A percentile compares a stretch with the other conserved stretches of the same genome.
These are phyloP conservation scores for Thalassiosira profunda DNA, from an alignment of 108 stramenopile species.

Conservation along the genomic window DNA sequence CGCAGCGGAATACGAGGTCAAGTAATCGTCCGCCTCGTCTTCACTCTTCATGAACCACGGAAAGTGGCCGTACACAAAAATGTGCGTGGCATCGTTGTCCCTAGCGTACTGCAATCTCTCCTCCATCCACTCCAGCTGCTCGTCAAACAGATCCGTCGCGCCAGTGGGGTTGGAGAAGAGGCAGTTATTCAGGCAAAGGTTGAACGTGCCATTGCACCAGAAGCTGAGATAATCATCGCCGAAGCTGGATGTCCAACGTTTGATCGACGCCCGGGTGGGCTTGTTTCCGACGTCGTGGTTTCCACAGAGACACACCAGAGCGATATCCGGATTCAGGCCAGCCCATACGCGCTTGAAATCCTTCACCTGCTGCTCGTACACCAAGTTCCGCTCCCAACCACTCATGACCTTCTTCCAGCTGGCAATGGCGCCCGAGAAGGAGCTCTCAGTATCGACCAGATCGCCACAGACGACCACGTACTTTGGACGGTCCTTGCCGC, in stretches of 20 bases:
- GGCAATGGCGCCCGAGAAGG: constrained; percentile 27
- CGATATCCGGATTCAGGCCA: constrained; percentile 36
- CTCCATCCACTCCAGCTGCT: constrained; percentile 25
- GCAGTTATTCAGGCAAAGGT: constrained; percentile 29
- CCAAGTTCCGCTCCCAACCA: constrained; percentile 25
- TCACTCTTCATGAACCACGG: constrained; percentile 42
- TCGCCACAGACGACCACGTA: constrained; percentile 40
- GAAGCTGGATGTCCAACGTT: constrained; percentile 32
- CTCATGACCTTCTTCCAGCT: constrained; percentile 34
- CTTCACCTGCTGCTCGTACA: constrained; percentile 20
- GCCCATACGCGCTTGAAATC: constrained; percentile 43
- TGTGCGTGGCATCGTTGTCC: constrained; percentile 32
- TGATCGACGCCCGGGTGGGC: constrained; percentile 34
- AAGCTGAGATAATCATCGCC: constrained; percentile 36
- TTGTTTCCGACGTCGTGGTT: constrained; percentile 54
- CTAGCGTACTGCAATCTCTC: constrained; percentile 22
- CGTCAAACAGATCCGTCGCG: constrained; percentile 24
- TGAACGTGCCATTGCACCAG: constrained; percentile 33
- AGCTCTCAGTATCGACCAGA: constrained; percentile 30
- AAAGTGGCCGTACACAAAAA: constrained; percentile 34
- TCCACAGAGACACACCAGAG: constrained; percentile 52
- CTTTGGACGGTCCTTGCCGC: constrained; percentile 24
- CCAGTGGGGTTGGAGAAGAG: constrained; percentile 21
- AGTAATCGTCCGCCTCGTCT: constrained; percentile 23
- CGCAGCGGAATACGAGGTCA: constrained; percentile 10